These are phyloP conservation scores for Penicillium palitans DNA, from an alignment of 2,329 filamentous ascomycete genomes.

Conservation along the genomic window DNA sequence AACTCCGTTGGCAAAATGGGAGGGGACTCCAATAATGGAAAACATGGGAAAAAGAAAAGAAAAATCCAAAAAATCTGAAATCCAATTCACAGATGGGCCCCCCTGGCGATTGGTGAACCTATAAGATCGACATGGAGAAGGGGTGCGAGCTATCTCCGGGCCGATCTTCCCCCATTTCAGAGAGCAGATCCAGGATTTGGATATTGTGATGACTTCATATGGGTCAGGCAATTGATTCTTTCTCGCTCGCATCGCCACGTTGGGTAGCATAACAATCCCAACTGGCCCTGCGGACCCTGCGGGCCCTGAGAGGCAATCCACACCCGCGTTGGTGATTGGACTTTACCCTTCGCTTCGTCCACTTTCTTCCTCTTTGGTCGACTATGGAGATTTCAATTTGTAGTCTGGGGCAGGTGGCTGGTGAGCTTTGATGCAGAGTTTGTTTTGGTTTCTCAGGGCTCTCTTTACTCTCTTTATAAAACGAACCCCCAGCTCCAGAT, in stretches of 20 bases:
- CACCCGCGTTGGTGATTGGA: conserved; percentile 11
- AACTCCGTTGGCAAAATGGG: neutral
- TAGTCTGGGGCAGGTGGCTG: conserved; percentile 8
- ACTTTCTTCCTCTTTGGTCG: neutral
- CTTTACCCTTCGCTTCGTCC: neutral
- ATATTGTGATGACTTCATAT: conserved; percentile 23
- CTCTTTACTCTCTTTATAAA: conserved; percentile 24
- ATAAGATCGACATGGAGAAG: conserved; percentile 13
- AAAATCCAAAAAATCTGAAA: neutral
- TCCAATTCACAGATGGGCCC: neutral
- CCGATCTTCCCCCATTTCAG: conserved; percentile 20
- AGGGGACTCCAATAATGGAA: neutral
- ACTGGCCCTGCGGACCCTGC: neutral
- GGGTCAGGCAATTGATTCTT: neutral
- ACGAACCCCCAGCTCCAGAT: conserved; percentile 7
- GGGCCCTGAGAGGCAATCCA: conserved; percentile 6
- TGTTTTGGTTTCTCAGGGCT: conserved; percentile 16
- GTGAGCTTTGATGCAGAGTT: conserved; percentile 14
- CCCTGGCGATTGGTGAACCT: conserved; percentile 15
- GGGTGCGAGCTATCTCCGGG: conserved; percentile 11
- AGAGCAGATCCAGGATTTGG: conserved; percentile 14
- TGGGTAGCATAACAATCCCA: conserved; percentile 15
- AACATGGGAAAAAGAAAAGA: neutral
- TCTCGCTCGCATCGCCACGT: conserved; percentile 24
- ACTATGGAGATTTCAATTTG: conserved; percentile 3